phyloP scores from a whole-genome alignment of 31 red algal species.

The Odonthalia washingtoniensis region DNA sequence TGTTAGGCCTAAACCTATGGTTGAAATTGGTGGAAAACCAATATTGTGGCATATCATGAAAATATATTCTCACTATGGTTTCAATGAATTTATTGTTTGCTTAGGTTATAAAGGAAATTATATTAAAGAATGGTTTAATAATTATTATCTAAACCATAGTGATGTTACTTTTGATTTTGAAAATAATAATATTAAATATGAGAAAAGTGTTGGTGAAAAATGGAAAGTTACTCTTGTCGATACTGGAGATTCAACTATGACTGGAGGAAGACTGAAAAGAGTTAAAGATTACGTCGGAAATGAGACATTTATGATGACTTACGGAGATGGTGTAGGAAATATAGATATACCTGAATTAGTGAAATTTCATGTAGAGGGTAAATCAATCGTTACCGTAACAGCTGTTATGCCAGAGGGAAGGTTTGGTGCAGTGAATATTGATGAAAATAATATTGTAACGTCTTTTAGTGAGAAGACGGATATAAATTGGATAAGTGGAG shows the following conservation, averaged over 20 bases:
- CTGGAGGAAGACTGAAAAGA: neutral
- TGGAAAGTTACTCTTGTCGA: constrained; percentile 20
- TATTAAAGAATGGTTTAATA: constrained; percentile 16
- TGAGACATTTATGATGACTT: constrained; percentile 17
- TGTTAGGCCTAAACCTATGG: constrained; percentile 22
- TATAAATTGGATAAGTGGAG: constrained; percentile 4
- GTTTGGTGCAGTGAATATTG: constrained; percentile 7
- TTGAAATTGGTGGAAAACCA: constrained; percentile 2
- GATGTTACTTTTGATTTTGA: constrained; percentile 14
- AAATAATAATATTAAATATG: neutral
- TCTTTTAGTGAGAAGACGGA: constrained; percentile 15
- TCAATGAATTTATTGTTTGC: constrained; percentile 28
- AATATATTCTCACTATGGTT: constrained; percentile 10
- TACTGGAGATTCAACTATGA: constrained; percentile 2
- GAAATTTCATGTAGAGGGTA: neutral
- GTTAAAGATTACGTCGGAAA: constrained; percentile 8
- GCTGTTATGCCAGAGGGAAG: constrained; percentile 3
- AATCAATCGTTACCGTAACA: neutral
- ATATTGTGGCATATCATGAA: constrained; percentile 23
- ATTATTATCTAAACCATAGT: constrained; percentile 3
- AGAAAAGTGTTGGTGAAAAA: neutral
- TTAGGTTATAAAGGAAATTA: constrained; percentile 12
- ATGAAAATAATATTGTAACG: neutral
- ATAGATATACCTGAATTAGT: constrained; percentile 2
- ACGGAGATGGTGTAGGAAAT: constrained; percentile 15